Conservation (phyloP, 768 basidiomycete species). For the Astraeus odoratus region DNA sequence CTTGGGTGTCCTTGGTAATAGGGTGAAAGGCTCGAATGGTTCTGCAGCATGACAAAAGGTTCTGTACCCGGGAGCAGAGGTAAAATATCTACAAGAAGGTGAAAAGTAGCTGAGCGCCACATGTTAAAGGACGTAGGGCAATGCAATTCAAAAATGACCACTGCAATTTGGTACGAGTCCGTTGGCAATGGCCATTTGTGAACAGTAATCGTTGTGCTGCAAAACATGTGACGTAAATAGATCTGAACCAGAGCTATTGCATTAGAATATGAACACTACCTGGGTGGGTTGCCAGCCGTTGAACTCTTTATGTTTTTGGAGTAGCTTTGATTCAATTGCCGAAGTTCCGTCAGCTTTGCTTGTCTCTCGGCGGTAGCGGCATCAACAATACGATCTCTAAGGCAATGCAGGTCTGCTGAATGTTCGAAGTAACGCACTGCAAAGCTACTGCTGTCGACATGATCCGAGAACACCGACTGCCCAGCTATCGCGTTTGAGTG, state of each 20-base stretch:
- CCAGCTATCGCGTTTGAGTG: constrained; percentile 6
- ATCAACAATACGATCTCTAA: constrained; percentile 22
- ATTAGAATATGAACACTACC: too few relatives aligned
- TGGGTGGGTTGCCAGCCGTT: too few relatives aligned
- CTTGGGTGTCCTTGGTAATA: too few relatives aligned
- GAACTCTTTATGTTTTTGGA: too few relatives aligned
- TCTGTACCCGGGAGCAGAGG: too few relatives aligned
- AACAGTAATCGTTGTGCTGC: constrained; percentile 18
- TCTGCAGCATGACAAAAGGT: too few relatives aligned
- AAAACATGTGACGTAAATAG: constrained; percentile 10
- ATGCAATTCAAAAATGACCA: constrained; percentile 31
- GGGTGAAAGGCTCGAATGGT: too few relatives aligned
- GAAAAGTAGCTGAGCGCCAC: too few relatives aligned
- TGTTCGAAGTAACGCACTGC: constrained; percentile 24
- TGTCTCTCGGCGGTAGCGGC: constrained; percentile 14
- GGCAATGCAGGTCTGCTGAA: constrained; percentile 12
- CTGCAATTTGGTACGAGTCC: constrained; percentile 11
- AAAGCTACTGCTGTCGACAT: constrained; percentile 16
- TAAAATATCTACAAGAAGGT: too few relatives aligned
- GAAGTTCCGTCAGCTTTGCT: constrained; percentile 16
- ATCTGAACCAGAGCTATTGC: too few relatives aligned
- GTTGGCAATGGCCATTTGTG: constrained; percentile 38
- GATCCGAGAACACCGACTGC: constrained; percentile 27
- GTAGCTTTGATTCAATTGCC: too few relatives aligned
- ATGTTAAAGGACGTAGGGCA: too few relatives aligned